phyloP scores from a whole-genome alignment of 257 asterid genomes.

The Marsdenia floribunda region DNA sequence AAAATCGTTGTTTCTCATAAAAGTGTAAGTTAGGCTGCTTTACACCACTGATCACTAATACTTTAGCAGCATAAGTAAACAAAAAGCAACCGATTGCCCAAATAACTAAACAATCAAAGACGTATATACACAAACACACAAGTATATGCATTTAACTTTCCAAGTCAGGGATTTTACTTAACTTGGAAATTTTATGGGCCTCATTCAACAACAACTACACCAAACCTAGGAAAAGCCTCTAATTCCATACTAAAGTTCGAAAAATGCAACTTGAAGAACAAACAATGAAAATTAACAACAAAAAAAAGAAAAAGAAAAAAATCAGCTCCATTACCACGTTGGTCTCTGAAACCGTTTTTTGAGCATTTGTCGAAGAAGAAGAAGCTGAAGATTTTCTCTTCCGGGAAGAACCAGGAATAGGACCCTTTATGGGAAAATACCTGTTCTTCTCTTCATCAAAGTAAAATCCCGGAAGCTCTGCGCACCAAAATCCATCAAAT shows the following conservation, averaged over 20 bases:
- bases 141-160: background rate
- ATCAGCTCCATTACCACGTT: slow-evolving; percentile 26
- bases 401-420: slow-evolving; percentile 72
- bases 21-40: background rate
- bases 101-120: background rate
- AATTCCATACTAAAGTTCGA: background rate
- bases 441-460: slow-evolving; percentile 77
- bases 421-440: slow-evolving; percentile 77
- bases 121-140: background rate
- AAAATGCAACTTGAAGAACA: background rate
- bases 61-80: background rate
- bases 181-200: background rate
- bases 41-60: background rate
- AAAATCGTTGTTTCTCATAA: background rate
- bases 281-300: background rate
- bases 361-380: background rate
- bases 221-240: background rate
- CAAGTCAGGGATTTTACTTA: background rate
- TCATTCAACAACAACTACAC: background rate
- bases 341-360: slow-evolving; percentile 1
- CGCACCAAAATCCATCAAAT: background rate
- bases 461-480: slow-evolving; percentile 88
- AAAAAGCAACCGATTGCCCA: background rate
- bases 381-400: slow-evolving; percentile 44
- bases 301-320: background rate